Percentiles rank a stretch among this genome's conserved stretches.
phyloP scores from a whole-genome alignment of 1,139 yeast species.

The Citeromyces siamensis region DNA sequence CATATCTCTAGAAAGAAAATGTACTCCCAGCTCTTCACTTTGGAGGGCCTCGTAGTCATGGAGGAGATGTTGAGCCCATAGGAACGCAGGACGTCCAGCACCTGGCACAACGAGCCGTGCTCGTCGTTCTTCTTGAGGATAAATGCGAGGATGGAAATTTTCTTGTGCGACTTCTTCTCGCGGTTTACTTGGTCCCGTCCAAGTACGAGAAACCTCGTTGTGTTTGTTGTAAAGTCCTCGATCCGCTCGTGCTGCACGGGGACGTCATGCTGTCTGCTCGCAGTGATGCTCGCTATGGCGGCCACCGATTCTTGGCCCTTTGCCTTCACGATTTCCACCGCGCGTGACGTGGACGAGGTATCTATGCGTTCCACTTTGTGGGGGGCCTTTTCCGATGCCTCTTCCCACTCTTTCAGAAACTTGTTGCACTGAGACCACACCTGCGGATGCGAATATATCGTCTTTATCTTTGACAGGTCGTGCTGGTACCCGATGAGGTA shows the following conservation, averaged over 20 bases:
- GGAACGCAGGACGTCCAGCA: slow-evolving; percentile 44
- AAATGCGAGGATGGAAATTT: slow-evolving; percentile 48
- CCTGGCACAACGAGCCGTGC: slow-evolving; percentile 68
- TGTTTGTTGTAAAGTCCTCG: slow-evolving; percentile 63
- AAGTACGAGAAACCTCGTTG: slow-evolving; percentile 73
- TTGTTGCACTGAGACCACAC: slow-evolving; percentile 88
- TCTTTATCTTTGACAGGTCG: slow-evolving; percentile 30
- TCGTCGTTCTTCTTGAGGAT: slow-evolving; percentile 47
- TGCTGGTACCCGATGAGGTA: slow-evolving; percentile 45
- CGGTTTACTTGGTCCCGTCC: slow-evolving; percentile 19
- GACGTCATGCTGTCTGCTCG: slow-evolving; percentile 50
- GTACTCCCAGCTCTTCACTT: slow-evolving; percentile 64
- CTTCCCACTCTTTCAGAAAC: slow-evolving; percentile 29
- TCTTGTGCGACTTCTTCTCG: slow-evolving; percentile 9
- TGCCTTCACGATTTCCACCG: slow-evolving; percentile 51
- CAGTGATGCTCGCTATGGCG: slow-evolving; percentile 50
- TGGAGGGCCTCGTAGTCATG: slow-evolving; percentile 65
- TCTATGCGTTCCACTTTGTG: slow-evolving; percentile 38
- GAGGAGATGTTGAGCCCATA: slow-evolving; percentile 55
- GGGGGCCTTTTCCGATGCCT: slow-evolving; percentile 15
- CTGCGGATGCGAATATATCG: slow-evolving; percentile 87
- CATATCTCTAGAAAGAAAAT: slow-evolving; percentile 68
- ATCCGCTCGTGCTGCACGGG: slow-evolving; percentile 44
- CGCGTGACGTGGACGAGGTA: slow-evolving; percentile 70
- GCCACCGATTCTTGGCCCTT: slow-evolving; percentile 23